These are phyloP conservation scores for Eremothecium gossypii DNA, from an alignment of 1,139 yeast species.

Conservation along the genomic window DNA sequence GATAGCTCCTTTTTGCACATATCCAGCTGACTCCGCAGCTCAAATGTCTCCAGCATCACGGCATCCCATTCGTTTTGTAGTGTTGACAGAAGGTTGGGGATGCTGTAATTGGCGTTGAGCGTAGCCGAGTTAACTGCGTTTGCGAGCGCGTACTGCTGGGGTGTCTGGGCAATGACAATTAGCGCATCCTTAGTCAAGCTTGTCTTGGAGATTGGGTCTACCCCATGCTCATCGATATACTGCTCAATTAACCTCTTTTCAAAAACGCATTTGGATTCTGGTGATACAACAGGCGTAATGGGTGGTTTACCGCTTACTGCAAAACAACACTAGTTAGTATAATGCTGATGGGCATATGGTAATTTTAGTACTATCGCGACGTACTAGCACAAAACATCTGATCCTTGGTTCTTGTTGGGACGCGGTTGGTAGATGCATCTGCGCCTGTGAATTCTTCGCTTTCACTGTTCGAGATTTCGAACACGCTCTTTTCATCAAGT, in stretches of 20 bases:
- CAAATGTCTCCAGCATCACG: conserved; percentile 68
- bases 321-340: conserved; percentile 1
- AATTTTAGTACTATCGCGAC: background rate
- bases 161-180: conserved; percentile 36
- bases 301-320: conserved; percentile 51
- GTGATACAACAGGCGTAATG: conserved; percentile 63
- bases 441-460: too few relatives aligned
- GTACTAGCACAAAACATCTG: conserved; percentile 7
- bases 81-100: conserved; percentile 65
- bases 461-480: too few relatives aligned
- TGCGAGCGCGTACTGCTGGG: conserved; percentile 23
- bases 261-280: conserved; percentile 62
- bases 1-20: conserved; percentile 65
- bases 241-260: conserved; percentile 54
- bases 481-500: too few relatives aligned
- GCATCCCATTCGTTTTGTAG: conserved; percentile 92
- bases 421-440: background rate
- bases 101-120: conserved; percentile 42
- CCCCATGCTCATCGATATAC: conserved; percentile 55
- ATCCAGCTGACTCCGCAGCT: conserved; percentile 62
- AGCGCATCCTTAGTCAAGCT: conserved; percentile 52
- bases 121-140: conserved; percentile 25
- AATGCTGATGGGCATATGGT: background rate
- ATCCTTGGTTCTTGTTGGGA: background rate
- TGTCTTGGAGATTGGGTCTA: conserved; percentile 69